Conservation (phyloP, 2,329 filamentous ascomycete species). For the Metarhizium sp. region DNA sequence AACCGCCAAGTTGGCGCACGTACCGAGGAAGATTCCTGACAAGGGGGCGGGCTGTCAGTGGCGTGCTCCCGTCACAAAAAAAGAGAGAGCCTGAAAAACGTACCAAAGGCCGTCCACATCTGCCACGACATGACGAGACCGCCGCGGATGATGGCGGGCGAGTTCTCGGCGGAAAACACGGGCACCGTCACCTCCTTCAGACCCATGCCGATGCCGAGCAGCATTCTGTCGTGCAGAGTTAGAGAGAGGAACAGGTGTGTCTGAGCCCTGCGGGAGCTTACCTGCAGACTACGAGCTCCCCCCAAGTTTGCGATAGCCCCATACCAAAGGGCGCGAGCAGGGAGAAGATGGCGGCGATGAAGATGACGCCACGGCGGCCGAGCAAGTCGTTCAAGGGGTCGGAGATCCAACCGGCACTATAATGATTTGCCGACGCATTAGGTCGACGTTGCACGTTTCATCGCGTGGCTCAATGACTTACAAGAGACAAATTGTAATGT, state of each 20-base stretch:
- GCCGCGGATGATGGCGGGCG: conserved; percentile 42
- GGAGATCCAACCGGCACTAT: conserved; percentile 48
- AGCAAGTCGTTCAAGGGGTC: conserved; percentile 50
- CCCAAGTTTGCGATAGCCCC: conserved; percentile 49
- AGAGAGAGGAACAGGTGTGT: neutral
- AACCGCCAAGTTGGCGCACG: conserved; percentile 54
- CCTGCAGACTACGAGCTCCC: conserved; percentile 41
- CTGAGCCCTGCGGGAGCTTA: neutral
- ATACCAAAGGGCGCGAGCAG: conserved; percentile 52
- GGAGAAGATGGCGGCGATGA: conserved; percentile 53
- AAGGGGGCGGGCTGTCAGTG: conserved; percentile 4
- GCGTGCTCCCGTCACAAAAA: neutral
- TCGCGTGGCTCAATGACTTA: conserved; percentile 15
- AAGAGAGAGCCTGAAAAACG: neutral
- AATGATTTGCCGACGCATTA: neutral
- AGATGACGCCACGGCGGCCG: conserved; percentile 56
- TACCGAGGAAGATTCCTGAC: conserved; percentile 55
- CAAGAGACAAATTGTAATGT: conserved; percentile 33
- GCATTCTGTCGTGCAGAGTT: conserved; percentile 19
- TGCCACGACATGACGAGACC: conserved; percentile 47
- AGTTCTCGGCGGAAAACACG: conserved; percentile 43
- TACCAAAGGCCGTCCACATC: conserved; percentile 25
- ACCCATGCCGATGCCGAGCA: conserved; percentile 55
- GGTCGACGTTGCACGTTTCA: neutral
- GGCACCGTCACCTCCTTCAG: conserved; percentile 39